Evolutionary conservation across 2,329 filamentous ascomycete species (phyloP), one percentile per base, ranked within the genome.

Genomic region (Neospermospora avenae): DNA sequence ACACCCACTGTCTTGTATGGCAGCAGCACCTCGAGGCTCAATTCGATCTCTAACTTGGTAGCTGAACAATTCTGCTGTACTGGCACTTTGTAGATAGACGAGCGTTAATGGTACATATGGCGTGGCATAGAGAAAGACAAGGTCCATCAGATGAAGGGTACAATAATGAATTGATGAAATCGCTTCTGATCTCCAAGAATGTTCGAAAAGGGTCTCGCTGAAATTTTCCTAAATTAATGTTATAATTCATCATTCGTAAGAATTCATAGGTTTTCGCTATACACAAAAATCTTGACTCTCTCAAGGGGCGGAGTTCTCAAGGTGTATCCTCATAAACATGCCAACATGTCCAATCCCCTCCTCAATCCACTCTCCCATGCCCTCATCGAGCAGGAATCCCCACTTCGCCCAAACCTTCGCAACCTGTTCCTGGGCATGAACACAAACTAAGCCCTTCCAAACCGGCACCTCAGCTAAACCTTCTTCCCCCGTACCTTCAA

Each of bases 261-360:
- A 3, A 10, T 5, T 42, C 39, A 8, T 18, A n/a, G 11, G 39
- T 8, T 0, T 3, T 42, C n/a, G n/a, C 39, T n/a, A n/a, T n/a
- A n/a, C n/a, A n/a, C n/a, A 20, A 42, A 11, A 20, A 4, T 10
- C 6, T 10, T n/a, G 10, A 8, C 16, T 4, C 10, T 42, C 37
- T 41, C n/a, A 41, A 16, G 37, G n/a, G 14, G 3, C n/a, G 6
- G 37, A 16, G 16, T 44, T 25, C 37, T 55, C 60, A 22, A 78
- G 63, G 3, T 77, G 70, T 28, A 86, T 61, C 35, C 83, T 76
- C 65, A 74, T 69, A 65, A 84, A 96, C 92, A 97, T 96, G 61
- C 90, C 92, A 18, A 96, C 81, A 77, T 96, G 91, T 65, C 83
- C 79, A 57, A 96, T 93, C 3, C 89, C 90, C 70, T 95, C 91